Evolutionary conservation across 108 stramenopile species (phyloP).

Genomic region (Conticribra weissflogii): DNA sequence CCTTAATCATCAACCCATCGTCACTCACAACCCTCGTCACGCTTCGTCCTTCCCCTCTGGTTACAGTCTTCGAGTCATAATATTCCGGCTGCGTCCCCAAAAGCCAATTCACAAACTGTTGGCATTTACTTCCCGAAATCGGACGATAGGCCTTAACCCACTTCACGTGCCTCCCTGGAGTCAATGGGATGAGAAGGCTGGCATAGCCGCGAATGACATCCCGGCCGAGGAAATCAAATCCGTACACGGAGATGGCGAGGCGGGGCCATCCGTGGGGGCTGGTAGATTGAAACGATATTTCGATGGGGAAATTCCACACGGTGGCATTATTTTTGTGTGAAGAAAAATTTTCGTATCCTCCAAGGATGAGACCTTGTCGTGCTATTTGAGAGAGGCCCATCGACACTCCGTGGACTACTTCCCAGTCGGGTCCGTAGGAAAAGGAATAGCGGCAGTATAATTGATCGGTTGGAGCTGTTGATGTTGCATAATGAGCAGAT

Average conservation of each 20-base stretch:
- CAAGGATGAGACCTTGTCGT: slow-evolving; percentile 29
- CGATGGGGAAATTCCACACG: slow-evolving; percentile 92
- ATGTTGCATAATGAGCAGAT: slow-evolving; percentile 35
- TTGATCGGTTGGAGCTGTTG: slow-evolving; percentile 49
- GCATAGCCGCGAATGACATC: slow-evolving; percentile 85
- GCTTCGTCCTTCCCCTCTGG: slow-evolving; percentile 54
- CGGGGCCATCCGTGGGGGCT: slow-evolving; percentile 91
- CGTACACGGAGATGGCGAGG: slow-evolving; percentile 68
- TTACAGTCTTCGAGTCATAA: slow-evolving; percentile 59
- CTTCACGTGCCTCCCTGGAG: slow-evolving; percentile 56
- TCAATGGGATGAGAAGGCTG: slow-evolving; percentile 68
- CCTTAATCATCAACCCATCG: slow-evolving; percentile 46
- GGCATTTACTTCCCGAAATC: slow-evolving; percentile 42
- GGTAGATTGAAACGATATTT: slow-evolving; percentile 79
- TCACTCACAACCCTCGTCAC: slow-evolving; percentile 60
- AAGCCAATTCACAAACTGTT: slow-evolving; percentile 63
- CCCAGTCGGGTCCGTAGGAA: slow-evolving; percentile 83
- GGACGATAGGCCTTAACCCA: slow-evolving; percentile 71
- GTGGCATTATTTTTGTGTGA: slow-evolving; percentile 38
- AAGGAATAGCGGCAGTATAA: slow-evolving; percentile 83
- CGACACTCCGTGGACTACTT: slow-evolving; percentile 69
- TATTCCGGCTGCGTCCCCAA: slow-evolving; percentile 75
- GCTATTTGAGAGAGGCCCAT: slow-evolving; percentile 50
- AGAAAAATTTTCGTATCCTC: slow-evolving; percentile 22
- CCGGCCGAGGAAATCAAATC: slow-evolving; percentile 77